Evolutionary conservation across 1,284 basidiomycete species (phyloP), one percentile per base, ranked within the genome.

Genomic region (Moesziomyces sp.): DNA sequence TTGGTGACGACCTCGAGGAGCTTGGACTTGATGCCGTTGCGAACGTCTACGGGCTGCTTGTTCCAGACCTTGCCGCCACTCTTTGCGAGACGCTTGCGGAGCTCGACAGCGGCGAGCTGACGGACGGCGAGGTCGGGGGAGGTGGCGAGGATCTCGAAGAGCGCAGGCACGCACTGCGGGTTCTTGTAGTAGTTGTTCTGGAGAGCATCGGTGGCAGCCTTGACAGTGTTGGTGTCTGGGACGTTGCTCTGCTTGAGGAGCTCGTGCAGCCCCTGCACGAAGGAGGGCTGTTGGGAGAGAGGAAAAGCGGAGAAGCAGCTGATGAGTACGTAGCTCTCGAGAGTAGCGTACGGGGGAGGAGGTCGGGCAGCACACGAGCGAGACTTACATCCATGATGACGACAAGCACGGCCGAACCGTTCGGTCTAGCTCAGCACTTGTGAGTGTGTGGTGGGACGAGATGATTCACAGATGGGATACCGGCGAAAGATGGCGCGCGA

Each of bases 31-130:
- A 99, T 93, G 82, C 92, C 88, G 74, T 90, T 87, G 54, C 96
- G 90, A 68, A 92, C 88, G 50, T 88, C 86, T 82, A 89, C 88
- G 46, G 90, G 86, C 58, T 94, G 88, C 78, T 89, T 88, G 43
- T 90, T 87, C 96, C 97, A 98, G 43, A 95, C 86, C 84, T 90
- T 90, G 57, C 92, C 92, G 76, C 91, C 91, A 80, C 91, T 91
- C 84, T 90, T 89, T 26, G 88, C 85, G 61, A 99, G 89, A 68
- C 96, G 91, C 88, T 99, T 99, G 77, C 97, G 89, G 82, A 98
- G 88, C 87, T 99, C 97, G 62, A 99, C 95, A n/a, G 95, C 94
- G 52, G 95, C 93, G 23, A 99, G 89, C 90, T 99, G 97, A 58
- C 96, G 93, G 67, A 97, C 91, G 19, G 72, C 74, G n/a, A 79